Evolutionary conservation across 1,139 yeast genomes (phyloP).

Genomic region (Geotrichum restrictum): DNA sequence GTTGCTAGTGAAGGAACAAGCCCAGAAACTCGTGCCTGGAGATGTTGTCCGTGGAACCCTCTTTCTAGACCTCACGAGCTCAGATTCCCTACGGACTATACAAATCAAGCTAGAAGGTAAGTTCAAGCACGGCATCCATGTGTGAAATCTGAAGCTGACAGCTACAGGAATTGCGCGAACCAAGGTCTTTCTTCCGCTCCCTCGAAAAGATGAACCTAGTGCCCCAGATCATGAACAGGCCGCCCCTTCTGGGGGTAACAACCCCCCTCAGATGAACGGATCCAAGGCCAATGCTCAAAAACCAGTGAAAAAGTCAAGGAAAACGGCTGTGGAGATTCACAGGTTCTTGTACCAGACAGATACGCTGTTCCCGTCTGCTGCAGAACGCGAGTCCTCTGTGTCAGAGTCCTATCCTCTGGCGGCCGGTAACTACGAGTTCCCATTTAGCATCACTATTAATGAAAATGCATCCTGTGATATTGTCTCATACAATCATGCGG

Average conservation of each 20-base stretch:
- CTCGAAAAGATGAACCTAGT: too few species aligned
- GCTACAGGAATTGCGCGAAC: conserved; percentile 15
- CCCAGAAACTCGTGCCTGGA: not conserved
- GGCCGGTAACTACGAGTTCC: conserved; percentile 57
- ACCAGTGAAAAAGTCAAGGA: conserved; percentile 18
- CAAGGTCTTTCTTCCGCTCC: conserved; percentile 15
- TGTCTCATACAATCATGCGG: conserved; percentile 31
- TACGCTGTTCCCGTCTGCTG: conserved; percentile 59
- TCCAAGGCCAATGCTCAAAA: conserved; percentile 20
- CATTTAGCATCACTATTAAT: conserved; percentile 56
- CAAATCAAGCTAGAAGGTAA: conserved; percentile 20
- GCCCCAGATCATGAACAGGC: not conserved
- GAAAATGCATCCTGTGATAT: conserved; percentile 46
- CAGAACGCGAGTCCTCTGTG: conserved; percentile 47
- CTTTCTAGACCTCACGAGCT: conserved; percentile 1
- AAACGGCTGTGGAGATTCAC: conserved; percentile 46
- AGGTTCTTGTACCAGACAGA: conserved; percentile 52
- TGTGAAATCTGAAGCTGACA: not conserved
- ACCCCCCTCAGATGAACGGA: not conserved
- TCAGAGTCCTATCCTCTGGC: conserved; percentile 54
- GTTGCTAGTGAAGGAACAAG: not conserved
- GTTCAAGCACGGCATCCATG: not conserved
- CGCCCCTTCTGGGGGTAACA: not conserved
- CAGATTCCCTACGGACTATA: conserved; percentile 16
- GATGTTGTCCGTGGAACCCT: conserved; percentile 12